Evolutionary conservation across 1,139 yeast genomes (phyloP).

Genomic region (Yueomyces sp.): DNA sequence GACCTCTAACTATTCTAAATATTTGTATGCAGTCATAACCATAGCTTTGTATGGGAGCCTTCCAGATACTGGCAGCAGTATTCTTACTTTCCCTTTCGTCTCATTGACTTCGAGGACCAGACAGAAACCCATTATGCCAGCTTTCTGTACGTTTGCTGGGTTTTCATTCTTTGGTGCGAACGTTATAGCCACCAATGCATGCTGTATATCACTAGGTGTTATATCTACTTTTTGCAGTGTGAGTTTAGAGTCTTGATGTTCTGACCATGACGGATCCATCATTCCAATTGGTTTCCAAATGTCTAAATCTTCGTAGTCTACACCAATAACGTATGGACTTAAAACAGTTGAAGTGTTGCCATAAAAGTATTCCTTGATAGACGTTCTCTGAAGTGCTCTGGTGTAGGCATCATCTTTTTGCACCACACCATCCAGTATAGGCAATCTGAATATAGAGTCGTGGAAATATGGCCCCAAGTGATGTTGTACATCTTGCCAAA

Average conservation of each 20-base stretch:
- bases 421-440: constrained; percentile 30
- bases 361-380: constrained; percentile 80
- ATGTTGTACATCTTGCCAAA: constrained; percentile 29
- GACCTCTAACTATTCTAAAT: constrained; percentile 39
- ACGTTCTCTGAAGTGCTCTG: constrained; percentile 60
- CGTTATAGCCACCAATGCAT: constrained; percentile 61
- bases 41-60: constrained; percentile 61
- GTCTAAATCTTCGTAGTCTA: constrained; percentile 35
- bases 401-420: constrained; percentile 59
- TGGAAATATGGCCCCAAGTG: constrained; percentile 10
- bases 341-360: constrained; percentile 55
- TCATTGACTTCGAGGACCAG: constrained; percentile 50
- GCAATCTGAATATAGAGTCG: constrained; percentile 13
- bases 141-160: constrained; percentile 37
- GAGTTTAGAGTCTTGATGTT: constrained; percentile 2
- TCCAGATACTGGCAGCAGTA: constrained; percentile 82
- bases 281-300: constrained; percentile 34
- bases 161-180: constrained; percentile 46
- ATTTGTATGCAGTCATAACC: constrained; percentile 55
- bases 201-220: constrained; percentile 36
- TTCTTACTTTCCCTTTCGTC: constrained; percentile 51
- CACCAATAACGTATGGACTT: constrained; percentile 63
- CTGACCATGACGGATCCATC: constrained; percentile 5
- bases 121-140: constrained; percentile 57
- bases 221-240: constrained; percentile 11